Base-by-base conservation (phyloP, 352 stramenopile species). In the Phytophthora sp. region DNA sequence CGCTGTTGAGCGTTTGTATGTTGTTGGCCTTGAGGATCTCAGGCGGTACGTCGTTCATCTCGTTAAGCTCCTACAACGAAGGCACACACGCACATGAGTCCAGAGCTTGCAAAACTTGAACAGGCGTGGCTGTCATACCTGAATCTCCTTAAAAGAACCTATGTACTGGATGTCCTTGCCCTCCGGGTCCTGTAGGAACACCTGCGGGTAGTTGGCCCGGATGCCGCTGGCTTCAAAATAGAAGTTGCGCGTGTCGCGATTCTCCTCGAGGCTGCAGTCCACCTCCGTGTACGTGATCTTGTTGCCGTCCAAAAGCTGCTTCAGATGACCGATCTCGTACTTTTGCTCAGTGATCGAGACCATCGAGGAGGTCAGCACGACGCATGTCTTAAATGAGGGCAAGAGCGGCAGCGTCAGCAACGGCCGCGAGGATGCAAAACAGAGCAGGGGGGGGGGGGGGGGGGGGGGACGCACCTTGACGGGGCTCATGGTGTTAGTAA, bases 181-280 rank as follows among this genome's bases (percentile, higher is more conserved):
- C 18, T 82, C 72, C 36, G 77, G 46, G 57, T 88, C 80, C 56
- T 90, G 68, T 47, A 96, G 57, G 52, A 96, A 96, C 26, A 94
- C 86, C 66, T 96, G 88, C 29, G 88, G 88, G 62, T 93, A 96
- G 74, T 91, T 93, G 66, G 76, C 88, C 59, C 88, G 84, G 52
- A 95, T 82, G 56, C 82, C 79, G 57, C 87, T 95, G 62, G 73
- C 74, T 50, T 89, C 71, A 54, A 96, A 95, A 71, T 93, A 92
- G 20, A 42, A 63, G 72, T 96, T 84, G 36, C 88, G 88, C 44
- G 70, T 76, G 38, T 79, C 79, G 26, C 82, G 86, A 69, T 93
- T 92, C 57, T 93, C 84, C 61, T 94, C 88, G 27, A 84, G 66
- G 33, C 81, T 88, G 71, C 88, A 93, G 74, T 95, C 88, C 57